A percentile compares a stretch with the other conserved stretches of the same genome.
phyloP scores from a whole-genome alignment of 2,329 filamentous ascomycete species.

The Cordyceps militaris region DNA sequence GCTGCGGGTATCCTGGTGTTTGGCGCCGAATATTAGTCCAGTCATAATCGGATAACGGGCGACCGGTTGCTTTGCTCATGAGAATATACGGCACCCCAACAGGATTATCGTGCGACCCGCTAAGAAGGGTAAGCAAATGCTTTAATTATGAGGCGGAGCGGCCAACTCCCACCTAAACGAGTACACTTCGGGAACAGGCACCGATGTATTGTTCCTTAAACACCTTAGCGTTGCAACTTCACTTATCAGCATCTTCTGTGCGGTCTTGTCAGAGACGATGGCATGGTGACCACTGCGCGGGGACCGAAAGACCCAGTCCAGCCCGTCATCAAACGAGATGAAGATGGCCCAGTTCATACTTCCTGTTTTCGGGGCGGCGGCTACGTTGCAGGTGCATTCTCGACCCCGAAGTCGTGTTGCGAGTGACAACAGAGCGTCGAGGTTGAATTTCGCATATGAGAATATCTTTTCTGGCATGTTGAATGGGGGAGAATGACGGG shows the following conservation, averaged over 20 bases:
- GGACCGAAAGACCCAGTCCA: constrained; percentile 19
- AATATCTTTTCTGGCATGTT: constrained; percentile 4
- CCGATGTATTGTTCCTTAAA: constrained; percentile 12
- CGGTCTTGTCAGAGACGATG: constrained; percentile 11
- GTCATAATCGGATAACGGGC: constrained; percentile 16
- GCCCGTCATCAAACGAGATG: constrained; percentile 17
- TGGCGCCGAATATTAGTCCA: constrained; percentile 11
- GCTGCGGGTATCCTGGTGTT: constrained; percentile 7
- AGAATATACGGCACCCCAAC: constrained; percentile 21
- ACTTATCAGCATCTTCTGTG: constrained; percentile 17
- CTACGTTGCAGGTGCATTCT: constrained; percentile 15
- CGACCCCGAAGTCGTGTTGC: constrained; percentile 15
- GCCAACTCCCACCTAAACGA: constrained; percentile 17
- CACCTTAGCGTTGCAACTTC: constrained; percentile 19
- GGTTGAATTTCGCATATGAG: constrained; percentile 15
- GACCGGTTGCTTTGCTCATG: constrained; percentile 18
- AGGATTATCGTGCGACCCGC: constrained; percentile 15
- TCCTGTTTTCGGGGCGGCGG: constrained; percentile 14
- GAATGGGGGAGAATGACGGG: no score
- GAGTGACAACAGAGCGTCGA: constrained; percentile 16
- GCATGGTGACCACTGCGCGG: constrained; percentile 10
- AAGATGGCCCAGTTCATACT: constrained; percentile 20
- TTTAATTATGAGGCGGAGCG: not conserved
- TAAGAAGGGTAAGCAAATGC: constrained; percentile 7
- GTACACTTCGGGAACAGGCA: constrained; percentile 19